Percentiles rank a stretch among this genome's conserved stretches.
Evolutionary conservation across 352 stramenopile genomes (phyloP).

Genomic region (Aphanomyces cochlioides): DNA sequence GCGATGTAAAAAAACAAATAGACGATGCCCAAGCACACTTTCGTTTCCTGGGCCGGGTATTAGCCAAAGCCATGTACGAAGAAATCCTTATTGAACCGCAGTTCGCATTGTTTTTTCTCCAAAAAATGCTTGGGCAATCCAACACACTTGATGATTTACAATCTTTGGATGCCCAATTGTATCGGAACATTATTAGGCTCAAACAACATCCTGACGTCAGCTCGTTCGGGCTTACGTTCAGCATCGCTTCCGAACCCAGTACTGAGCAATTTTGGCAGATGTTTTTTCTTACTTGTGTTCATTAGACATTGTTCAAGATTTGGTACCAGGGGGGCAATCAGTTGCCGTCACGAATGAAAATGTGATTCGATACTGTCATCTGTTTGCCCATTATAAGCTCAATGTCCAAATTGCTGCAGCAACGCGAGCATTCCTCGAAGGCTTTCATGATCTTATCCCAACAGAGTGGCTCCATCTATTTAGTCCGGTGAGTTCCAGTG

Average conservation of each 20-base stretch:
- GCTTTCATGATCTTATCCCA: conserved; percentile 73
- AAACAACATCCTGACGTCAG: conserved; percentile 92
- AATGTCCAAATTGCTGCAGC: conserved; percentile 79
- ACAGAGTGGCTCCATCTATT: conserved; percentile 80
- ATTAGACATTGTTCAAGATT: conserved; percentile 34
- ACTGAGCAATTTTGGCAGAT: neutral
- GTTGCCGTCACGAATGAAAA: conserved; percentile 92
- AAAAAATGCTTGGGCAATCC: conserved; percentile 89
- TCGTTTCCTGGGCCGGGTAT: conserved; percentile 91
- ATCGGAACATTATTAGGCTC: conserved; percentile 94
- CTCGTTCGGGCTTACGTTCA: conserved; percentile 93
- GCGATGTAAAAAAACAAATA: neutral
- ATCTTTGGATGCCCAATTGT: conserved; percentile 92
- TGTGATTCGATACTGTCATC: conserved; percentile 94
- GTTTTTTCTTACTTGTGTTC: neutral
- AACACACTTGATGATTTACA: conserved; percentile 90
- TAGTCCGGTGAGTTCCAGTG: conserved; percentile 35
- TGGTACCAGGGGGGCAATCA: conserved; percentile 84
- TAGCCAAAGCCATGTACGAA: conserved; percentile 96
- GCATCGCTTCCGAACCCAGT: conserved; percentile 47
- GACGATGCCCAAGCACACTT: conserved; percentile 89
- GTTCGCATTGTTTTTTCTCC: conserved; percentile 97
- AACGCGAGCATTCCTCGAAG: conserved; percentile 58
- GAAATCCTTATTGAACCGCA: conserved; percentile 95
- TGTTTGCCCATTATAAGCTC: conserved; percentile 96